phyloP scores from a whole-genome alignment of 2,329 filamentous ascomycete species.

The Pseudonectria buxi region DNA sequence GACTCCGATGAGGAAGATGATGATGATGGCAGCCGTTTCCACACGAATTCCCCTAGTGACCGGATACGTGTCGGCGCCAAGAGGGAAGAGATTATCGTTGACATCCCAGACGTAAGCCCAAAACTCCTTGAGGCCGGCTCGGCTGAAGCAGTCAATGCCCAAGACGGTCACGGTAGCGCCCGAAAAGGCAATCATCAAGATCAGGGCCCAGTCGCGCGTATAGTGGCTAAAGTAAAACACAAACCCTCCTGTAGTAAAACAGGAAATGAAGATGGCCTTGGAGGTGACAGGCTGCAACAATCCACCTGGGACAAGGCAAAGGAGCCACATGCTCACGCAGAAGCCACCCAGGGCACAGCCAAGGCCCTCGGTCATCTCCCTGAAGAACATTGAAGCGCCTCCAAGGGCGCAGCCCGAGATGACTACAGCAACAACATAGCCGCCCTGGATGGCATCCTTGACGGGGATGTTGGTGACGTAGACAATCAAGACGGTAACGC shows the following conservation, averaged over 20 bases:
- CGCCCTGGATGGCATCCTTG: slow-evolving; percentile 70
- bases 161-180: slow-evolving; percentile 74
- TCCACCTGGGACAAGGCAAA: slow-evolving; percentile 70
- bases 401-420: slow-evolving; percentile 70
- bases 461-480: slow-evolving; percentile 83
- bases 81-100: slow-evolving; percentile 73
- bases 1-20: slow-evolving; percentile 68
- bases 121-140: slow-evolving; percentile 90
- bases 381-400: slow-evolving; percentile 67
- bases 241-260: slow-evolving; percentile 62
- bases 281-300: slow-evolving; percentile 56
- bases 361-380: slow-evolving; percentile 73
- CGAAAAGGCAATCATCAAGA: slow-evolving; percentile 68
- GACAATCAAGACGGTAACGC: slow-evolving; percentile 73
- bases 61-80: slow-evolving; percentile 71
- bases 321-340: slow-evolving; percentile 82
- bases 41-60: slow-evolving; percentile 80
- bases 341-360: slow-evolving; percentile 84
- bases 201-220: slow-evolving; percentile 72
- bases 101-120: slow-evolving; percentile 89
- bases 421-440: slow-evolving; percentile 72
- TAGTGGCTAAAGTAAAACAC: slow-evolving; percentile 71
- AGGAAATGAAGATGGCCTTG: slow-evolving; percentile 69
- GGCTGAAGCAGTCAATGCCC: slow-evolving; percentile 84
- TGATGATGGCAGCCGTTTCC: slow-evolving; percentile 70